phyloP scores from a whole-genome alignment of 2,329 filamentous ascomycete genomes.

The Metarhizium brunneum region DNA sequence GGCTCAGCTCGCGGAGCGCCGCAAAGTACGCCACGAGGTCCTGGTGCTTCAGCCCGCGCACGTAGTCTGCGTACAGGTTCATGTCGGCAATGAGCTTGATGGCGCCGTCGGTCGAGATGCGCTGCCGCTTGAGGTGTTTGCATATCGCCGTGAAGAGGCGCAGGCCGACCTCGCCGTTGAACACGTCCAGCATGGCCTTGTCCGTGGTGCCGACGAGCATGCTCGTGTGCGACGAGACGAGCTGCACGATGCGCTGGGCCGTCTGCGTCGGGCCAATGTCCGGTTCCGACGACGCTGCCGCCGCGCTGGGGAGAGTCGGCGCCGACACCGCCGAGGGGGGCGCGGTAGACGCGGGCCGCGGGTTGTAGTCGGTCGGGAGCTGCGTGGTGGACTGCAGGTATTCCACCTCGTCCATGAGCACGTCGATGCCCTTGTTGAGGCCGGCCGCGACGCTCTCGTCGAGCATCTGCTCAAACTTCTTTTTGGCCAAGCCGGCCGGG shows the following conservation, averaged over 20 bases:
- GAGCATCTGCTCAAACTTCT: slow-evolving; percentile 97
- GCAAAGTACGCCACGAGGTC: slow-evolving; percentile 85
- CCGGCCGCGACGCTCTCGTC: slow-evolving; percentile 94
- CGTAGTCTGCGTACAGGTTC: slow-evolving; percentile 84
- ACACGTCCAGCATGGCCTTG: slow-evolving; percentile 96
- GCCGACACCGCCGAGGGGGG: slow-evolving; percentile 13
- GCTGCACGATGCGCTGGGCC: slow-evolving; percentile 69
- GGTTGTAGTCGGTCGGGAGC: slow-evolving; percentile 82
- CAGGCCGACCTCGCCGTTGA: slow-evolving; percentile 94
- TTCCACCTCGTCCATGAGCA: slow-evolving; percentile 96
- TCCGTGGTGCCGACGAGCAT: slow-evolving; percentile 95
- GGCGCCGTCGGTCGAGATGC: slow-evolving; percentile 80
- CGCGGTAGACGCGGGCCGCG: slow-evolving; percentile 29
- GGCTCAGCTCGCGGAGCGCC: slow-evolving; percentile 81
- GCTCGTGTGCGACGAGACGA: slow-evolving; percentile 79
- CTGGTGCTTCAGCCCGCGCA: slow-evolving; percentile 70
- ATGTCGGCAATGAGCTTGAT: slow-evolving; percentile 93
- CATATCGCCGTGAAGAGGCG: slow-evolving; percentile 85
- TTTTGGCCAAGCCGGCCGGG: slow-evolving; percentile 87
- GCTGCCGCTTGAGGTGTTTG: slow-evolving; percentile 95
- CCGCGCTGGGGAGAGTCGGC: slow-evolving; percentile 6
- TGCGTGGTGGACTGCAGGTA: slow-evolving; percentile 89
- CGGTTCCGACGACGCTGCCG: slow-evolving; percentile 21
- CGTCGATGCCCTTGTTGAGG: slow-evolving; percentile 94
- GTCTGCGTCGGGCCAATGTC: slow-evolving; percentile 65